Evolutionary conservation across 2,329 filamentous ascomycete species (phyloP).

Genomic region (Fusarium foetens): DNA sequence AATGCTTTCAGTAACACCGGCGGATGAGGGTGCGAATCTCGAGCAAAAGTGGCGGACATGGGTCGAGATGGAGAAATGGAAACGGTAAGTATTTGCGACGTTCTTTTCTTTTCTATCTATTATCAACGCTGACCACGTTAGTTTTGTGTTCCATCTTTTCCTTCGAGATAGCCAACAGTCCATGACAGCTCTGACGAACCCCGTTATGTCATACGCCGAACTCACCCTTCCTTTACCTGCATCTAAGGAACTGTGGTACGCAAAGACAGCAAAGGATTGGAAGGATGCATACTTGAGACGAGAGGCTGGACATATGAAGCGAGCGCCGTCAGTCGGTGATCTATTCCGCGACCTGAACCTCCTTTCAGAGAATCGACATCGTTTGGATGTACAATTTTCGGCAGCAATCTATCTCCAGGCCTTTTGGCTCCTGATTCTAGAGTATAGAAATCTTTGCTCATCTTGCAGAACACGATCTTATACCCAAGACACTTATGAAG

Average conservation of each 20-base stretch:
- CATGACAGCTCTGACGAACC: constrained; percentile 72
- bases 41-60: constrained; percentile 74
- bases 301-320: constrained; percentile 51
- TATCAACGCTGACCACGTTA: constrained; percentile 40
- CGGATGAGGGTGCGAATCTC: constrained; percentile 66
- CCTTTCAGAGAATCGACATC: constrained; percentile 58
- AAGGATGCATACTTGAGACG: constrained; percentile 65
- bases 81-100: constrained; percentile 56
- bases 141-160: constrained; percentile 72
- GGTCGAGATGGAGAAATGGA: constrained; percentile 73
- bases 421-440: constrained; percentile 73
- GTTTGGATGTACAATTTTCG: constrained; percentile 66
- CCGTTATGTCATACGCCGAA: constrained; percentile 75
- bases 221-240: constrained; percentile 73
- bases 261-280: constrained; percentile 71
- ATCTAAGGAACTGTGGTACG: constrained; percentile 71
- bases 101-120: background rate
- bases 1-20: constrained; percentile 59
- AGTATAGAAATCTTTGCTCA: constrained; percentile 70
- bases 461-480: constrained; percentile 61
- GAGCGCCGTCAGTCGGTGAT: constrained; percentile 64
- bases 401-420: constrained; percentile 71
- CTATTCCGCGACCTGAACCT: constrained; percentile 66
- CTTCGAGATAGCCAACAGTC: constrained; percentile 74
- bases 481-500: constrained; percentile 52